These are phyloP conservation scores for Cordyceps cateniannulata DNA, from an alignment of 2,329 filamentous ascomycete genomes.

Conservation along the genomic window DNA sequence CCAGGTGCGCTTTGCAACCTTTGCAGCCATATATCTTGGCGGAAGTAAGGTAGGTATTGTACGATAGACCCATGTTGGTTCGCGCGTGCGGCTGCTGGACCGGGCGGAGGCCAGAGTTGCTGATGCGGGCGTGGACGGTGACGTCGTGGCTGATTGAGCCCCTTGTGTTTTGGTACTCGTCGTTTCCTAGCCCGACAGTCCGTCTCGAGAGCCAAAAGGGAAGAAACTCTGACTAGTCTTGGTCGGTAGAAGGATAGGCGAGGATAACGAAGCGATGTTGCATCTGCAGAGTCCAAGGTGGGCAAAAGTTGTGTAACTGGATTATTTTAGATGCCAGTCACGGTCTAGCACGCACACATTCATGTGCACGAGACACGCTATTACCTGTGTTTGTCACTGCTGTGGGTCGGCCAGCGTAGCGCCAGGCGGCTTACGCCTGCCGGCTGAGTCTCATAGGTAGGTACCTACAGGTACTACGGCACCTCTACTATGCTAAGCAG, in stretches of 20 bases:
- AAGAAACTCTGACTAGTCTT: background rate
- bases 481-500: no score
- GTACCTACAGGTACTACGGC: no score
- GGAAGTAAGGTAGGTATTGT: slow-evolving; percentile 86
- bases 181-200: background rate
- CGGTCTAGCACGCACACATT: background rate
- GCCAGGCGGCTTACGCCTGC: background rate
- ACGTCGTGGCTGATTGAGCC: background rate
- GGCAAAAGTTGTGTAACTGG: background rate
- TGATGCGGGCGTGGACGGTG: background rate
- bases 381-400: background rate
- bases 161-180: background rate
- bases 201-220: background rate
- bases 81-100: background rate
- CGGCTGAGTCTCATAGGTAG: no score
- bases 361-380: no score
- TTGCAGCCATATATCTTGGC: slow-evolving; percentile 89
- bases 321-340: background rate
- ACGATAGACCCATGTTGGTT: slow-evolving; percentile 71
- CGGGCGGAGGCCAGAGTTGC: background rate
- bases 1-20: slow-evolving; percentile 89
- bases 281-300: background rate
- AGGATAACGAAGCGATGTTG: background rate
- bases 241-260: background rate
- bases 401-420: background rate